Evolutionary conservation across 2,329 filamentous ascomycete species (phyloP).

Genomic region (Aspergillus cejpii): DNA sequence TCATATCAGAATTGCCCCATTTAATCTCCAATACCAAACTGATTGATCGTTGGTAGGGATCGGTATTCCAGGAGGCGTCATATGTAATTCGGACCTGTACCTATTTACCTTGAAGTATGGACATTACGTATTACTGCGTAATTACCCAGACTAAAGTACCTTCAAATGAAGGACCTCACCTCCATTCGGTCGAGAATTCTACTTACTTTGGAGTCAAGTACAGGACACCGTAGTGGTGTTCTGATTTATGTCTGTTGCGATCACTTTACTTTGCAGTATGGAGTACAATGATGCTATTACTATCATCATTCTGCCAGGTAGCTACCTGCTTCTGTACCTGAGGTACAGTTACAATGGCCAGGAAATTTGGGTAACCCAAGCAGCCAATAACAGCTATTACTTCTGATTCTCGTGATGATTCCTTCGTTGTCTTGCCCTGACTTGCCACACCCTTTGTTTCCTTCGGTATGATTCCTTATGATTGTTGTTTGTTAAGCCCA

Average conservation of each 20-base stretch:
- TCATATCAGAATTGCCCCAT: too few species aligned
- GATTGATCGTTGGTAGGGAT: too few species aligned
- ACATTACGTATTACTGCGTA: too few species aligned
- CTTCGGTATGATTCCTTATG: neutral
- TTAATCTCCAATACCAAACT: too few species aligned
- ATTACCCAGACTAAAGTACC: neutral
- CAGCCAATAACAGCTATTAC: neutral
- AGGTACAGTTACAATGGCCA: neutral
- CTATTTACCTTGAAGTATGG: too few species aligned
- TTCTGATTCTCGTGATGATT: neutral
- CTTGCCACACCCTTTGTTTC: neutral
- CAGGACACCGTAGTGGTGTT: neutral
- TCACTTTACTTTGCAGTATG: slow-evolving; percentile 10
- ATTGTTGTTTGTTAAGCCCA: neutral
- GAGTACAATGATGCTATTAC: neutral
- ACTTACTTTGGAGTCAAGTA: neutral
- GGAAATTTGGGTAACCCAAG: neutral
- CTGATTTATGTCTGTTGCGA: slow-evolving; percentile 1
- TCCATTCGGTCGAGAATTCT: neutral
- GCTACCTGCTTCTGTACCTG: neutral
- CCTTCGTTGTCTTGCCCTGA: neutral
- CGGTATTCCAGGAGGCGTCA: too few species aligned
- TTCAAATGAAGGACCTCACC: neutral
- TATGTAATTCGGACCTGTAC: too few species aligned
- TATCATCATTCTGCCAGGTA: slow-evolving; percentile 5